Base-by-base conservation (phyloP, 257 asterid genomes). In the Lithospermum erythrorhizon region DNA sequence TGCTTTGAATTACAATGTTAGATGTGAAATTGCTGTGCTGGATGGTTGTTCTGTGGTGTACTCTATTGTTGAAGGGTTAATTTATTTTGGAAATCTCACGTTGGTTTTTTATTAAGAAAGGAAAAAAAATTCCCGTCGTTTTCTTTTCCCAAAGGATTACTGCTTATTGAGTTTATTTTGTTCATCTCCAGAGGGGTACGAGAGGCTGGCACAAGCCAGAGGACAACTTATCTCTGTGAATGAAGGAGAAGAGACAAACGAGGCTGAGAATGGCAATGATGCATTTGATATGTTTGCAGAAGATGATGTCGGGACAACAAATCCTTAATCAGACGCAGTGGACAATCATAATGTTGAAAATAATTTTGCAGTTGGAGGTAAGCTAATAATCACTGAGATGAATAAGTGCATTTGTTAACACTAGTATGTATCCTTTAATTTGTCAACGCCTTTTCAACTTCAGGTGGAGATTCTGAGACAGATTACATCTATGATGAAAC, bases 271-370 rank as follows among this genome's bases (percentile, higher is more conserved):
- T 25, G 66, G 29, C 56, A 86, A 78, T 62, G 94, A 80, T 45
- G 70, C 67, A 18, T 79, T 78, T 69, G 99, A 89, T 74, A 93
- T 93, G 76, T 93, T 93, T 66, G 96, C 83, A 21, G 99, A 82
- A 57, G 96, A 89, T 47, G 87, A 80, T 72, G 87, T 61, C 61
- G 71, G 76, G 45, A 64, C 83, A 47, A 74, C 66, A 49, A 75
- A 70, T 76, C 76, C 81, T 23, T 65, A 78, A 74, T 55, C 86
- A 24, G 76, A 68, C 64, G 81, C 68, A 70, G 67, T 70, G 76
- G 49, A 66, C 10, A 20, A 45, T 49, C 27, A 6, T 53, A 22
- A n/a, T 53, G 23, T 53, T 19, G 57, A 53, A 19, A 25, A 25
- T 30, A 72, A 61, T 63, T 80, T 77, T 70, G 71, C 70, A 59